These are phyloP conservation scores for Avena insularis DNA, from an alignment of 176 grass and related monocot genomes.

Conservation along the genomic window DNA sequence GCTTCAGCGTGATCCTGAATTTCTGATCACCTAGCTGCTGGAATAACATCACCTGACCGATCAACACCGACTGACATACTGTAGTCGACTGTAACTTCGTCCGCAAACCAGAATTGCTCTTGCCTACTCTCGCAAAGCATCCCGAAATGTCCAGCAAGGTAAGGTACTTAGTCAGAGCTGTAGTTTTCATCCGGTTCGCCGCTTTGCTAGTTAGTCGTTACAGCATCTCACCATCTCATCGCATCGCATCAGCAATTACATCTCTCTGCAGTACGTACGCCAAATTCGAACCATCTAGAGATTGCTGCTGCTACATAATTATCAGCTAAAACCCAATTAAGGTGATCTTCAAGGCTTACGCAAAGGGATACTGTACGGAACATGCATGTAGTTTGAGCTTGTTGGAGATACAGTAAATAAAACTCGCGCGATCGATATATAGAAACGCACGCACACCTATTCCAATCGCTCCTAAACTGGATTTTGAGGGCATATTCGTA, in stretches of 20 bases:
- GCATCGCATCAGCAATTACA: background rate
- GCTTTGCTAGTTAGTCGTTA: background rate
- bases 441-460: background rate
- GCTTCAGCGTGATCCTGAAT: background rate
- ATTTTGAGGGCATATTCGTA: constrained; percentile 38
- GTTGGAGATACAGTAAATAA: background rate
- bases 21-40: background rate
- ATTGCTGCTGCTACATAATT: constrained; percentile 9
- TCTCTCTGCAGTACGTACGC: background rate
- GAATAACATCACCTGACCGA: background rate
- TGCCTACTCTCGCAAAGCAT: background rate
- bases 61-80: background rate
- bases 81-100: background rate
- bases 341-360: background rate
- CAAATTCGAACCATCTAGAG: constrained; percentile 11
- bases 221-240: background rate
- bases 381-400: background rate
- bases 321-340: background rate
- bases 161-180: background rate
- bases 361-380: background rate
- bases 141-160: background rate
- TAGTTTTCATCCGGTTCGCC: background rate
- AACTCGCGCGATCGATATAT: background rate
- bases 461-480: constrained; percentile 21
- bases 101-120: background rate